Conservation (phyloP, 75 land plant genomes). For the Pseudotsuga menziesii region DNA sequence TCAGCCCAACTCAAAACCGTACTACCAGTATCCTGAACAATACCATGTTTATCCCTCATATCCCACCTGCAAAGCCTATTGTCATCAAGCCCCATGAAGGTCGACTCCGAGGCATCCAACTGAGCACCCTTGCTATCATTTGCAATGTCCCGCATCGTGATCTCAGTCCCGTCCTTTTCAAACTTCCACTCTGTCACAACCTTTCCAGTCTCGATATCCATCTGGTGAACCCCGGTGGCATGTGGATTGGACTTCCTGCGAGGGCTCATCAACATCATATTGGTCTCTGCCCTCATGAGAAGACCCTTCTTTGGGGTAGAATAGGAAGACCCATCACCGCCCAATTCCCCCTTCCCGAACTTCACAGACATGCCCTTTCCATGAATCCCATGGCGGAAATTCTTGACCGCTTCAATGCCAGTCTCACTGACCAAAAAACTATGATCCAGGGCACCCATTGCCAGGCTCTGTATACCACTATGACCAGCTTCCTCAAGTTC, state of each 20-base stretch:
- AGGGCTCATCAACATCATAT: conserved; percentile 92
- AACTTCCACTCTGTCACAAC: conserved; percentile 94
- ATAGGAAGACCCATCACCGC: conserved; percentile 8
- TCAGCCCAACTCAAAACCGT: conserved; percentile 91
- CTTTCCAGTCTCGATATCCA: conserved; percentile 91
- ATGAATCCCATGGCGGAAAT: conserved; percentile 74
- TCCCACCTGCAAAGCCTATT: conserved; percentile 99
- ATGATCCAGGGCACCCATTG: conserved; percentile 91
- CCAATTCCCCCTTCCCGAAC: conserved; percentile 18
- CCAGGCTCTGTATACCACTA: conserved; percentile 74
- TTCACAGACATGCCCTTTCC: conserved; percentile 84
- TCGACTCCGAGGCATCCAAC: conserved; percentile 76
- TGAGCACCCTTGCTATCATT: conserved; percentile 91
- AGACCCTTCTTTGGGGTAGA: conserved; percentile 91
- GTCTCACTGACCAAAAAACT: conserved; percentile 80
- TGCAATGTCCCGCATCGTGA: conserved; percentile 89
- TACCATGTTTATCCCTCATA: conserved; percentile 83
- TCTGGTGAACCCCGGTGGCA: conserved; percentile 71
- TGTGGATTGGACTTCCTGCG: conserved; percentile 43
- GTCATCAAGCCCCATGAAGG: conserved; percentile 92
- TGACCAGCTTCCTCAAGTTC: conserved; percentile 61
- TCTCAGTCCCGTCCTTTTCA: conserved; percentile 86
- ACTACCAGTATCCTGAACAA: conserved; percentile 21
- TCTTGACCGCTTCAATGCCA: conserved; percentile 88
- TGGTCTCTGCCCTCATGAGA: conserved; percentile 85